Percentiles rank a stretch among this genome's conserved stretches.
These are phyloP conservation scores for Spinacia oleracea DNA, from an alignment of 179 eudicot genomes.

Conservation along the genomic window DNA sequence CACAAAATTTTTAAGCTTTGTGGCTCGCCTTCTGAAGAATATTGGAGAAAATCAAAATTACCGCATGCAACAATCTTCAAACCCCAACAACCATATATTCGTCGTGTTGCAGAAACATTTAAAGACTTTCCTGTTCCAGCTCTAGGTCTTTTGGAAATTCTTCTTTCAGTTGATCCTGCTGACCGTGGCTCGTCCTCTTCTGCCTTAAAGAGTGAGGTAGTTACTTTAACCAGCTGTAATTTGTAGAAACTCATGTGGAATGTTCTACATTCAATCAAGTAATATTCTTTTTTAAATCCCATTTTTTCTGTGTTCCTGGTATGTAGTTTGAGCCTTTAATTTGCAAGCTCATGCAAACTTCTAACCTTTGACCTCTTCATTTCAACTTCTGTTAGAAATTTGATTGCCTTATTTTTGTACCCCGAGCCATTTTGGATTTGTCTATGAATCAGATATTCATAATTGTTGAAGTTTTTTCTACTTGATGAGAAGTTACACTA, in stretches of 20 bases:
- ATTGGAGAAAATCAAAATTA: slow-evolving; percentile 83
- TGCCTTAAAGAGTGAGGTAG: slow-evolving; percentile 75
- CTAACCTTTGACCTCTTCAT: background rate
- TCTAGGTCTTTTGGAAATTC: slow-evolving; percentile 60
- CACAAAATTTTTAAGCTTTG: slow-evolving; percentile 94
- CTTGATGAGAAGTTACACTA: background rate
- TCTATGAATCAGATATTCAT: slow-evolving; percentile 1
- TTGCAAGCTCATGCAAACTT: background rate
- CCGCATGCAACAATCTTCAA: slow-evolving; percentile 91
- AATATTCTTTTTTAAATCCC: background rate
- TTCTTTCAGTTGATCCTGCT: slow-evolving; percentile 79
- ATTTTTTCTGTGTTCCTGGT: background rate
- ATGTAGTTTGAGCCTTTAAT: background rate
- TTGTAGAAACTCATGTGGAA: background rate
- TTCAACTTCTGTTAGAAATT: background rate
- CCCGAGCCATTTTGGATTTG: background rate
- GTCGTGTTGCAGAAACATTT: slow-evolving; percentile 65
- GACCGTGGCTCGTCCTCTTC: slow-evolving; percentile 75
- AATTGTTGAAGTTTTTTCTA: background rate
- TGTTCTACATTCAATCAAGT: background rate
- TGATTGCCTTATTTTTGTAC: background rate
- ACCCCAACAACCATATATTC: slow-evolving; percentile 80
- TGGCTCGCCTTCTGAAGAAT: slow-evolving; percentile 95
- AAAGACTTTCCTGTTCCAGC: slow-evolving; percentile 73
- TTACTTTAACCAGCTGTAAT: slow-evolving; percentile 12